Base-by-base conservation (phyloP, 2,329 filamentous ascomycete genomes). In the Xylaria digitata region DNA sequence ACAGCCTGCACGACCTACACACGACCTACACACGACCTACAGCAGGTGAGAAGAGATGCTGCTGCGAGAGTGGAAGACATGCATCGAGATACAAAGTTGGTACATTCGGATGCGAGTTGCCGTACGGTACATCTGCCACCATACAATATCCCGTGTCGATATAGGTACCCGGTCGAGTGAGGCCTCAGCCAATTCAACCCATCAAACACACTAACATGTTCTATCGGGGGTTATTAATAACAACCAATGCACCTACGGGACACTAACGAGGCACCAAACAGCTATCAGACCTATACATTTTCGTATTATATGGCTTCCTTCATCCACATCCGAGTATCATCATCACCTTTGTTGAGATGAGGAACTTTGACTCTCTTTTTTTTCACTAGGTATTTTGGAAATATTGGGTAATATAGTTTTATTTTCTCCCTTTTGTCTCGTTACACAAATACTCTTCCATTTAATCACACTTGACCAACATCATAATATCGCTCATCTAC, bases 101-200 rank as follows among this genome's bases (percentile, higher is more conserved):
- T 54, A 50, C 57, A 52, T 6, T 64, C 65, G 60, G 60, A 64
- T 67, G 48, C 50, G 9, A 61, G n/a, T 55, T 67, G 60, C 65
- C 65, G 65, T 37, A 11, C 26, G 15, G 30, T 63, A 63, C 53
- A n/a, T 49, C 7, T 23, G 7, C 21, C 32, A 23, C 19, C 19
- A 26, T 34, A 46, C n/a, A 32, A 21, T 17, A 3, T 53, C 19
- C 17, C 15, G 19, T 15, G 50, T 9, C 23, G 30, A 9, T 34
- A 7, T 26, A 53, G 21, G 32, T 43, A 56, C 21, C 30, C 30
- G 1, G 45, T 40, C 49, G 45, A 59, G 56, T 49, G 45, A 59
- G 56, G 56, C 56, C 23, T 37, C 45, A 23, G 17, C 56, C 13
- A 43, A 37, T 40, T 40, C 11, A 15, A 40, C 37, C 9, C 37